Evolutionary conservation across 164 flowering plant genomes (phyloP).

Genomic region (Aristolochia contorta): DNA sequence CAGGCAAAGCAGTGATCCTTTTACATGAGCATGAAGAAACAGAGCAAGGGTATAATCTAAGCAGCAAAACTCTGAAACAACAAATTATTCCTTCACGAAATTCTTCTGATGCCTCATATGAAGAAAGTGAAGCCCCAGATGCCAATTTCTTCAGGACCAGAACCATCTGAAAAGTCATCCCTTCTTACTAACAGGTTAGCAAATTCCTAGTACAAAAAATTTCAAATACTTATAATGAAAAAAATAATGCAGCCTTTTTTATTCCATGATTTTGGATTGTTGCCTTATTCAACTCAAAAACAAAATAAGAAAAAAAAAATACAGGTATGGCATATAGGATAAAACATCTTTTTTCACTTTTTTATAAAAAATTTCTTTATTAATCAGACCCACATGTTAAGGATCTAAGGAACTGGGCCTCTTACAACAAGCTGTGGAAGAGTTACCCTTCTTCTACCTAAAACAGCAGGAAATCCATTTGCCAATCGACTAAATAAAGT

Average conservation of each 20-base stretch:
- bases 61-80: conserved; percentile 69
- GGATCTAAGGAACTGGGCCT: no score
- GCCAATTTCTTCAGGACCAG: conserved; percentile 71
- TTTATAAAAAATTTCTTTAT: no score
- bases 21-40: conserved; percentile 52
- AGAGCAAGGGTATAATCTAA: conserved; percentile 43
- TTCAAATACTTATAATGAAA: not conserved
- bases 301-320: not conserved
- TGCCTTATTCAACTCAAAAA: not conserved
- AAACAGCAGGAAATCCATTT: no score
- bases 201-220: not conserved
- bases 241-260: not conserved
- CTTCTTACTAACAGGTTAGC: not conserved
- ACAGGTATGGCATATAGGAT: not conserved
- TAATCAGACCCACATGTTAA: no score
- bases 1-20: conserved; percentile 31
- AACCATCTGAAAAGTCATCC: conserved; percentile 49
- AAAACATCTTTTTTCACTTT: not conserved
- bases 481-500: no score
- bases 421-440: no score
- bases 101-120: conserved; percentile 80
- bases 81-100: conserved; percentile 80
- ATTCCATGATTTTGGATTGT: no score
- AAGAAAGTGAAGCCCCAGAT: conserved; percentile 67
- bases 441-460: no score